These are phyloP conservation scores for Tricholoma sp. DNA, from an alignment of 768 basidiomycete genomes.

Conservation along the genomic window DNA sequence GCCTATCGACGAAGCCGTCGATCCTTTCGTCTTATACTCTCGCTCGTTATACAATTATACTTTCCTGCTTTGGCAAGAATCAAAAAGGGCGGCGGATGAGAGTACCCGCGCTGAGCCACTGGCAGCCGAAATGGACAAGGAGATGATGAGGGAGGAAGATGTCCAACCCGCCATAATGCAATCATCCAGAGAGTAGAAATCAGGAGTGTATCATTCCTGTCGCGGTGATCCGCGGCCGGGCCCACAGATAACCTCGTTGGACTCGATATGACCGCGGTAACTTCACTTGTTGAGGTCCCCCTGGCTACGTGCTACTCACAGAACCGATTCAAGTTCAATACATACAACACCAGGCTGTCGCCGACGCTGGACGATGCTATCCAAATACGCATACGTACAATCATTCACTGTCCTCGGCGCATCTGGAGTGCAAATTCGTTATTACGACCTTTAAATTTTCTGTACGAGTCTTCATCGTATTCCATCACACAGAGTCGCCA, in stretches of 20 bases:
- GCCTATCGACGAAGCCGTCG: slow-evolving; percentile 20
- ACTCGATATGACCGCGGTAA: neutral
- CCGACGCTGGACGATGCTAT: neutral
- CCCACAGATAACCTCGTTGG: too few relatives aligned
- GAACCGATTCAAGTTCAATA: too few relatives aligned
- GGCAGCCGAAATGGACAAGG: neutral
- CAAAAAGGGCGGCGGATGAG: slow-evolving; percentile 53
- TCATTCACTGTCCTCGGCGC: too few relatives aligned
- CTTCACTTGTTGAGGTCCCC: neutral
- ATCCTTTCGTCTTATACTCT: slow-evolving; percentile 51
- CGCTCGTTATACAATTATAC: slow-evolving; percentile 66
- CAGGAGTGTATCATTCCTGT: neutral
- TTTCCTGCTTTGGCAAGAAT: slow-evolving; percentile 61
- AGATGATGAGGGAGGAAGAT: slow-evolving; percentile 4
- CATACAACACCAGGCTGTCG: neutral
- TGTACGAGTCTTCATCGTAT: too few relatives aligned
- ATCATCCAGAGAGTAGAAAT: neutral
- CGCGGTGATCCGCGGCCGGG: too few relatives aligned
- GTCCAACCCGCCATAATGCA: neutral
- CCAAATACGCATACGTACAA: neutral
- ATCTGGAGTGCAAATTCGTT: too few relatives aligned
- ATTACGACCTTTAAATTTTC: too few relatives aligned
- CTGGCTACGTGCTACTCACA: neutral
- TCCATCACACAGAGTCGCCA: too few relatives aligned
- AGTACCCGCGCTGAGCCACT: slow-evolving; percentile 3